These are phyloP conservation scores for Trichoderma koningiopsis DNA, from an alignment of 2,329 filamentous ascomycete species.

Conservation along the genomic window DNA sequence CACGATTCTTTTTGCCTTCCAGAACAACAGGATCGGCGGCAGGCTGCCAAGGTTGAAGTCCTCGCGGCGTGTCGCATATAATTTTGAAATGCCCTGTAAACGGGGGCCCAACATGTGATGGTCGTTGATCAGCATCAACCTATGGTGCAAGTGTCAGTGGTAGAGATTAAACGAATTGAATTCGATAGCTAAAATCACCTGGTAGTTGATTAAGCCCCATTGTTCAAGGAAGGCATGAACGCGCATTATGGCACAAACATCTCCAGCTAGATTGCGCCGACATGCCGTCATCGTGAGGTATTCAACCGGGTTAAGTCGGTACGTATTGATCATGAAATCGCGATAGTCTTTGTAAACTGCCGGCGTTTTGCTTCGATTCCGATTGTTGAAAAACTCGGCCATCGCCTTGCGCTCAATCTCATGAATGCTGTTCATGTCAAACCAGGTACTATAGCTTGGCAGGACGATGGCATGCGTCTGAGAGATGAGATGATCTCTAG, in stretches of 20 bases:
- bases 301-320: constrained; percentile 91
- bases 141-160: constrained; percentile 43
- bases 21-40: constrained; percentile 71
- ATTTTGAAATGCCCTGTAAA: constrained; percentile 98
- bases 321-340: constrained; percentile 99
- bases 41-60: constrained; percentile 93
- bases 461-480: constrained; percentile 96
- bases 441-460: constrained; percentile 97
- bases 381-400: constrained; percentile 97
- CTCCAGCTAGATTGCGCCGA: constrained; percentile 88
- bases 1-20: constrained; percentile 61
- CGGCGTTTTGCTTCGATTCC: constrained; percentile 96
- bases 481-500: constrained; percentile 86
- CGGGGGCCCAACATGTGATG: constrained; percentile 91
- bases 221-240: constrained; percentile 97
- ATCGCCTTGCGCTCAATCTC: constrained; percentile 91
- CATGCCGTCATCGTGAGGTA: constrained; percentile 98
- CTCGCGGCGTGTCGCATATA: constrained; percentile 91
- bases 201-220: constrained; percentile 98
- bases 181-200: constrained; percentile 59
- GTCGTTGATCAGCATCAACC: constrained; percentile 94
- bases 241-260: constrained; percentile 98
- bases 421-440: constrained; percentile 94
- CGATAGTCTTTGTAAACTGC: constrained; percentile 98
- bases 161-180: not conserved